Conservation (phyloP, 1,284 basidiomycete species). For the Pterulicium gracile region DNA sequence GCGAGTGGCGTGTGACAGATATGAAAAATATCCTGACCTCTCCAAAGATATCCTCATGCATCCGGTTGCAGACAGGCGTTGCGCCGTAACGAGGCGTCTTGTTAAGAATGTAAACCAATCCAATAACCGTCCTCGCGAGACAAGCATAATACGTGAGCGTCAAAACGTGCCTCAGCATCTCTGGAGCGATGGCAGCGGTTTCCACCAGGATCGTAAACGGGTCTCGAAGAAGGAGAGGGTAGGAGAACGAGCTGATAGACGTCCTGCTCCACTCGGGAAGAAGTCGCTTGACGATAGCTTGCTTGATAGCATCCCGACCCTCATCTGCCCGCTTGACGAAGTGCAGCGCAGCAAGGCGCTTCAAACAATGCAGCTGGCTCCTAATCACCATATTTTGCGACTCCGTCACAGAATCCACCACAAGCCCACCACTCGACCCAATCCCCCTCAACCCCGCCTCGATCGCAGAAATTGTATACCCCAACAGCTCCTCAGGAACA, state of each 20-base stretch:
- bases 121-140: constrained; percentile 76
- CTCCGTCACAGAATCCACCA: constrained; percentile 72
- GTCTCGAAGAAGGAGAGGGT: constrained; percentile 76
- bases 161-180: constrained; percentile 78
- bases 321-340: constrained; percentile 60
- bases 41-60: constrained; percentile 59
- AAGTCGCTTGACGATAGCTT: constrained; percentile 80
- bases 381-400: constrained; percentile 69
- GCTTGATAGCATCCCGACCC: constrained; percentile 60
- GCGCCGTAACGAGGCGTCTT: constrained; percentile 49
- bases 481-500: constrained; percentile 83
- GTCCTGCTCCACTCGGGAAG: constrained; percentile 86
- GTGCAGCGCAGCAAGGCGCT: constrained; percentile 55
- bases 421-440: constrained; percentile 32
- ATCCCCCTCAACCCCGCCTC: constrained; percentile 75
- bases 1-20: constrained; percentile 71
- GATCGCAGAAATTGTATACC: constrained; percentile 76
- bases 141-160: constrained; percentile 83
- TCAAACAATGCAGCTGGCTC: constrained; percentile 61
- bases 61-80: constrained; percentile 30
- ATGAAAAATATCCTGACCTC: constrained; percentile 79
- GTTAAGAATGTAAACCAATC: constrained; percentile 68
- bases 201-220: constrained; percentile 84
- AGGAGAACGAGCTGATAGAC: constrained; percentile 60
- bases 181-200: constrained; percentile 79